A percentile compares a stretch with the other conserved stretches of the same genome.
Conservation (phyloP, 345 rosid genomes). For the Gossypium herbaceum region DNA sequence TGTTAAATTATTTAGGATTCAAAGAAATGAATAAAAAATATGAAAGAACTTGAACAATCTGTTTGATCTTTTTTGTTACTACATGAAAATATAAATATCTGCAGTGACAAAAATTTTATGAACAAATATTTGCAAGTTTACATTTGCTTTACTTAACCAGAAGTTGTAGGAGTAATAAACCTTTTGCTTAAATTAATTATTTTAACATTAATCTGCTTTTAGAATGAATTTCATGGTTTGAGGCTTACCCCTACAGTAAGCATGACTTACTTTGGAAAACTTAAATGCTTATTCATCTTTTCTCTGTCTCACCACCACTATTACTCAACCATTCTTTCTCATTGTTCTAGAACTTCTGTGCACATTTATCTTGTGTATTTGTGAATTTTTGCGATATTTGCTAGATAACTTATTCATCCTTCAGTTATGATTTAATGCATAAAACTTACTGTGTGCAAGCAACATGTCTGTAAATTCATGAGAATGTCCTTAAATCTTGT, state of each 20-base stretch:
- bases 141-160: not conserved
- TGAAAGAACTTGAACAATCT: not conserved
- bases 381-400: not conserved
- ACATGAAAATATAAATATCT: not conserved
- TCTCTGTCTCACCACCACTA: not conserved
- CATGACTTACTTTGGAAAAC: not conserved
- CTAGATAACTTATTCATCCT: not conserved
- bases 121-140: not conserved
- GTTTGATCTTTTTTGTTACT: not conserved
- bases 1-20: not conserved
- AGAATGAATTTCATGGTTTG: not conserved
- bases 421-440: not conserved
- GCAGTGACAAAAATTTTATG: not conserved
- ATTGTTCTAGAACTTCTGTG: not conserved
- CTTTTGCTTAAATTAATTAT: not conserved
- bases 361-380: not conserved
- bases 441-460: not conserved
- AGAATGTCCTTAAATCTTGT: not conserved
- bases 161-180: not conserved
- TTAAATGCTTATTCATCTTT: not conserved
- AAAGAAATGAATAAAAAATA: not conserved
- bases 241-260: not conserved
- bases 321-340: not conserved
- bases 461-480: not conserved
- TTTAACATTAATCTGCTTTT: not conserved